Evolutionary conservation across 2,329 filamentous ascomycete genomes (phyloP), one percentile per base, ranked within the genome.

Genomic region (Helotiales sp.): DNA sequence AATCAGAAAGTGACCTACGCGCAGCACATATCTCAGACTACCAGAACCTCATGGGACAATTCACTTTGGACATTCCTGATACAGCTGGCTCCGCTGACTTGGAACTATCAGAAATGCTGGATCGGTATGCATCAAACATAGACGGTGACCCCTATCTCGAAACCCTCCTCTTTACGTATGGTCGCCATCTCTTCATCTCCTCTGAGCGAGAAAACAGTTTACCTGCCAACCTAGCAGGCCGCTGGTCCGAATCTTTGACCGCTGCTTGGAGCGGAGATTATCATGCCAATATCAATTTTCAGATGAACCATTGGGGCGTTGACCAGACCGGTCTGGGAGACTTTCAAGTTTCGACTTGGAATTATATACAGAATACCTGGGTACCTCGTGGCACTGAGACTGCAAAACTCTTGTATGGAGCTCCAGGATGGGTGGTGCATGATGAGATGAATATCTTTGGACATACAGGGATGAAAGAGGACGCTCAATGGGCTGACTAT

Each of bases 251-350:
- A 44, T 68, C 73, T 0, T 66, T 79, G 2, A 62, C 63, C 0
- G 72, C 76, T 3, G 75, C 77, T 0, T 83, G 83, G 83, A 75
- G 76, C 12, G 77, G 73, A 2, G 81, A 85, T 62, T 85, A 84
- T 55, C 81, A 84, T 52, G 73, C 77, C 36, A 81, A 85, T 59
- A 84, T 86, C 64, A 85, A 85, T 56, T 56, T 85, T 0, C 80
- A 86, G 61, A 85, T 85, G 83, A 85, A 85, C 58, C 77, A 85
- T 63, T 86, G 83, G 82, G 73, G 71, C 1, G 76, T 77, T 2
- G 80, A 83, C 31, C 75, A 81, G 52, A 82, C 80, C 0, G 81
- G 81, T 0, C 69, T 84, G 0, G 75, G 74, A 0, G 70, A 70
- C 2, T 73, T 81, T 0, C 75, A 80, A 47, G 66, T 69, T 0